Conservation (phyloP, 2,329 filamentous ascomycete species). For the Alternaria incomplexa region DNA sequence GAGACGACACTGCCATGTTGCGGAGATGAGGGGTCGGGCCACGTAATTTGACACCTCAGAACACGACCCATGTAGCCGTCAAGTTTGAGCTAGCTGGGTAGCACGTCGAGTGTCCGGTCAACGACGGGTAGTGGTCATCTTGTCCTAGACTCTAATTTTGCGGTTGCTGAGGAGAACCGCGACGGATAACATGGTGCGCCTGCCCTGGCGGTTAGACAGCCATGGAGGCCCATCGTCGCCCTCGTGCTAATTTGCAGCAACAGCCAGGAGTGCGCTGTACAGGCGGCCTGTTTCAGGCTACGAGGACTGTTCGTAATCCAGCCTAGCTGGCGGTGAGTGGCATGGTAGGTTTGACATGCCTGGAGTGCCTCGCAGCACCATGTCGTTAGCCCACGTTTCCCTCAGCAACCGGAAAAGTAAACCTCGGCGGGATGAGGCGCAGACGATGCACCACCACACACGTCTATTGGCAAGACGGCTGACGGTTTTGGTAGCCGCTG, state of each 20-base stretch:
- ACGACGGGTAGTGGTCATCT: not conserved
- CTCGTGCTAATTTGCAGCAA: not conserved
- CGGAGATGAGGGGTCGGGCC: constrained; percentile 15
- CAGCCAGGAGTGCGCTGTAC: not conserved
- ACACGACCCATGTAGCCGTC: not conserved
- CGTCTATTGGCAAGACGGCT: constrained; percentile 5
- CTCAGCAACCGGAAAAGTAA: constrained; percentile 10
- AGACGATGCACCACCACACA: constrained; percentile 2
- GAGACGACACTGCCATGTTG: constrained; percentile 1
- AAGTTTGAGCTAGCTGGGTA: not conserved
- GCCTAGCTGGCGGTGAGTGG: not conserved
- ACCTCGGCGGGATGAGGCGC: not conserved
- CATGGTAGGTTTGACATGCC: not conserved
- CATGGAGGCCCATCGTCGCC: not conserved
- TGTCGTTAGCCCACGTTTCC: constrained; percentile 3
- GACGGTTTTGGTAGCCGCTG: constrained; percentile 3
- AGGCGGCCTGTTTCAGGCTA: not conserved
- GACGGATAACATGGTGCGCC: not conserved
- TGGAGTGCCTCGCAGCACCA: not conserved
- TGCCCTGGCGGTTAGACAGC: not conserved
- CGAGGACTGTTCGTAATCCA: not conserved
- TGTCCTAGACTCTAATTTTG: not conserved
- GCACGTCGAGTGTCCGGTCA: not conserved
- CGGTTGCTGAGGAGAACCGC: not conserved
- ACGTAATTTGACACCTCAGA: constrained; percentile 8